phyloP scores from a whole-genome alignment of 192 early-diverging fungal species.

The Ambispora gerdemannii region DNA sequence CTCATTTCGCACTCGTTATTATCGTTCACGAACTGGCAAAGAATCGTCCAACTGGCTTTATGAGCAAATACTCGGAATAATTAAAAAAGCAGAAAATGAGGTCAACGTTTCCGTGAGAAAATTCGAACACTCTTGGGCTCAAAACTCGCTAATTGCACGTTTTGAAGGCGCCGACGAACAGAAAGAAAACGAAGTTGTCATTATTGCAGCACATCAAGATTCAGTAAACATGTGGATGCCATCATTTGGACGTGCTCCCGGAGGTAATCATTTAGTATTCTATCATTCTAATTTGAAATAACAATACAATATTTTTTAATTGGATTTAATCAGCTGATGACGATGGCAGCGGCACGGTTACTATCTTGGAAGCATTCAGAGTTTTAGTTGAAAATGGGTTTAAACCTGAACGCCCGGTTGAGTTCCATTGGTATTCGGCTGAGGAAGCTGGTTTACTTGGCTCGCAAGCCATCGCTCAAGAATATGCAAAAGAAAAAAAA shows the following conservation, averaged over 20 bases:
- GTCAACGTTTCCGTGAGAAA: constrained; percentile 64
- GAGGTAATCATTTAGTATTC: constrained; percentile 45
- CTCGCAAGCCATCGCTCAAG: constrained; percentile 73
- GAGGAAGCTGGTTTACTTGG: constrained; percentile 91
- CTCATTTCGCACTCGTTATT: constrained; percentile 86
- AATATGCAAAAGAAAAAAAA: constrained; percentile 58
- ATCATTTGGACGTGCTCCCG: constrained; percentile 68
- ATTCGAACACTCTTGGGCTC: constrained; percentile 79
- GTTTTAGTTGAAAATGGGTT: constrained; percentile 66
- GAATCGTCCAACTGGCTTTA: constrained; percentile 71
- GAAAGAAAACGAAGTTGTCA: constrained; percentile 59
- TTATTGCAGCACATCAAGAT: constrained; percentile 90
- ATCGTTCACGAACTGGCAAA: constrained; percentile 66
- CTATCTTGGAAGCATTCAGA: constrained; percentile 85
- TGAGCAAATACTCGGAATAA: constrained; percentile 51
- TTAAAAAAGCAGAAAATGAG: constrained; percentile 31
- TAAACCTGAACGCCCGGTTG: constrained; percentile 72
- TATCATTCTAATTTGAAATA: background rate
- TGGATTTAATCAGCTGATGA: constrained; percentile 50
- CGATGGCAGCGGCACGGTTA: constrained; percentile 90
- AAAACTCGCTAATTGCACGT: constrained; percentile 77
- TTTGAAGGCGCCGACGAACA: constrained; percentile 60
- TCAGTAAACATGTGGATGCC: constrained; percentile 85
- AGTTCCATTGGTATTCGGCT: constrained; percentile 95
- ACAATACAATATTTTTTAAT: background rate